These are phyloP conservation scores for Hericium alpestre DNA, from an alignment of 768 basidiomycete genomes.

Conservation along the genomic window DNA sequence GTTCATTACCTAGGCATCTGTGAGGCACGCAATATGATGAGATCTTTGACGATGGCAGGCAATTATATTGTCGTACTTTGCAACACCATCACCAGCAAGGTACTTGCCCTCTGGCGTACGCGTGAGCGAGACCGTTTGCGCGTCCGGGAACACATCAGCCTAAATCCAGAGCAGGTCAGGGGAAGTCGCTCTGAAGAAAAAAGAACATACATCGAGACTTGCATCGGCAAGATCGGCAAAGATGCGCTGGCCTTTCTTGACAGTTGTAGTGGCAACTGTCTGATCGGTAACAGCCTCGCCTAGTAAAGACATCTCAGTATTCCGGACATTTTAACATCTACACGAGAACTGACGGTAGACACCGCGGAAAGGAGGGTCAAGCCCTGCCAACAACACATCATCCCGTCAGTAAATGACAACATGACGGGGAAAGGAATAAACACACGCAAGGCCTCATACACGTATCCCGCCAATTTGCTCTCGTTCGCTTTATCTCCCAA, in stretches of 20 bases:
- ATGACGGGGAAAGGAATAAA: constrained; percentile 8
- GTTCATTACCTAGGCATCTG: constrained; percentile 36
- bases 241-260: constrained; percentile 41
- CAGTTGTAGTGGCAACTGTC: constrained; percentile 27
- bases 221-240: constrained; percentile 56
- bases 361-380: constrained; percentile 66
- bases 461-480: constrained; percentile 40
- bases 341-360: constrained; percentile 40
- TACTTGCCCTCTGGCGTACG: constrained; percentile 35
- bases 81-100: constrained; percentile 38
- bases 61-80: constrained; percentile 20
- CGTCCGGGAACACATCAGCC: constrained; percentile 42
- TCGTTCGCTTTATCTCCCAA: constrained; percentile 24
- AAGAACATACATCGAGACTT: constrained; percentile 36
- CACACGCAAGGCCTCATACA: constrained; percentile 62
- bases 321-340: background rate
- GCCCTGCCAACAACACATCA: constrained; percentile 32
- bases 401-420: constrained; percentile 3
- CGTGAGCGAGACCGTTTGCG: constrained; percentile 31
- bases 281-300: constrained; percentile 40
- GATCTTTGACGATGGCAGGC: constrained; percentile 8
- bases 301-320: constrained; percentile 7
- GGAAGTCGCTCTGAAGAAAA: background rate
- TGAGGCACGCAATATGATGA: constrained; percentile 15
- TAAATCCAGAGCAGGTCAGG: constrained; percentile 16